Evolutionary conservation across 805 yeast species (phyloP), one percentile per base, ranked within the genome.

Genomic region (baker's yeast (Saccharomyces cerevisiae)): DNA sequence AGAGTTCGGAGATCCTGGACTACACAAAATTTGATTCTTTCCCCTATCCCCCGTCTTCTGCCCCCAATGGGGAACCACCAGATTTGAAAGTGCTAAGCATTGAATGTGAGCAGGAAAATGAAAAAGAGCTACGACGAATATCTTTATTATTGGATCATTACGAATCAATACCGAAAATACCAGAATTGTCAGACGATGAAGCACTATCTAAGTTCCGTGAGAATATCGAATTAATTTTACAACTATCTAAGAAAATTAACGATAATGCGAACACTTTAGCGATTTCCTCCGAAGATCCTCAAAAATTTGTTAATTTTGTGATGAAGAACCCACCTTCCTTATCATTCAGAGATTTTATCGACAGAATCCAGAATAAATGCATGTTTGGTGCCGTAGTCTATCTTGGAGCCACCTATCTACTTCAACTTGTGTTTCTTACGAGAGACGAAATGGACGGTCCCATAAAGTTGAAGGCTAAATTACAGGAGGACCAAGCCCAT

Each of bases 401-500:
- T 53, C 58, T 65, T 28, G 60, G 68, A 14, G 66, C 70, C 1
- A 59, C 69, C 17, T 65, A 59, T 36, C 53, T 68, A 11, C 51
- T 66, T n/a, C 65, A 63, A 51, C 55, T 57, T 2, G 52, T 64
- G 9, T 49, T 63, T 11, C 54, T 66, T 4, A 59, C 58, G 28
- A 59, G 65, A 43, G 61, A 58, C 22, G 49, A 51, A 3, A 30
- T 51, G 4, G 47, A 55, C 14, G 62, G 58, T n/a, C 43, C 36
- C n/a, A 22, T 60, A 17, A 46, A 49, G 30, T 36, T 61, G 41
- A 59, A 53, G 30, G 51, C 75, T 41, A 73, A 71, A 13, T 55
- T 76, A 21, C 67, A 76, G n/a, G 64, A 62, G 1, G 63, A 68
- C 14, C 72, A 74, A 51, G 76, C 70, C 1, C 77, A 76, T 61